Percentiles rank a stretch among this genome's conserved stretches.
Evolutionary conservation across 2,329 filamentous ascomycete genomes (phyloP).

Genomic region (Penicillium sp.): DNA sequence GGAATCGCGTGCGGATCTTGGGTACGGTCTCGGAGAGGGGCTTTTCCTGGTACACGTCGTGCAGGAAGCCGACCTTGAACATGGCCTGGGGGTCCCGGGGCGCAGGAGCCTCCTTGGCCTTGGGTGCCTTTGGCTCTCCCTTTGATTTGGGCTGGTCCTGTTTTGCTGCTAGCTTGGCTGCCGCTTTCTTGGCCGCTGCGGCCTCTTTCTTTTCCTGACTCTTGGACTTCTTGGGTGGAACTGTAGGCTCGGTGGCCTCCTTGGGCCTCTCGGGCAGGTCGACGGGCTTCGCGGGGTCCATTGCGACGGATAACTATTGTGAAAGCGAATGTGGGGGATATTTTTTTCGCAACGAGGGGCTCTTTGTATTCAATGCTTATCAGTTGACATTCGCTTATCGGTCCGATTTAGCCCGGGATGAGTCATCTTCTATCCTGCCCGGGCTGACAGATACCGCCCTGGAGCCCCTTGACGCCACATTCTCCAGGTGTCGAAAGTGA

Average conservation of each 20-base stretch:
- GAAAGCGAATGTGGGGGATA: conserved; percentile 9
- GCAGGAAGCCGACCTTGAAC: conserved; percentile 71
- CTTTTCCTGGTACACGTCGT: conserved; percentile 61
- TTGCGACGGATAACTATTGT: conserved; percentile 10
- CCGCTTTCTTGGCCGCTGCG: conserved; percentile 21
- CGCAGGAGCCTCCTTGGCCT: conserved; percentile 24
- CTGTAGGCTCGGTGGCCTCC: conserved; percentile 10
- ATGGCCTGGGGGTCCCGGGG: conserved; percentile 51
- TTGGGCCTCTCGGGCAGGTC: conserved; percentile 22
- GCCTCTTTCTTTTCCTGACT: conserved; percentile 27
- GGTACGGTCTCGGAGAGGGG: conserved; percentile 36
- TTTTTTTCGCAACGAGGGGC: conserved; percentile 17
- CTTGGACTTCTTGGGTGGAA: conserved; percentile 42
- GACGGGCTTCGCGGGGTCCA: conserved; percentile 21
- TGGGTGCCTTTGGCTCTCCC: conserved; percentile 19
- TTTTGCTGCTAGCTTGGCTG: conserved; percentile 8
- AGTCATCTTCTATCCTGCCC: conserved; percentile 12
- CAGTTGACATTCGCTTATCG: conserved; percentile 23
- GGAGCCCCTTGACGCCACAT: neutral
- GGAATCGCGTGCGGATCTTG: conserved; percentile 59
- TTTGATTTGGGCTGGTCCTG: conserved; percentile 6
- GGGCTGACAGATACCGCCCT: no score
- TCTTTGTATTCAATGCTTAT: conserved; percentile 19
- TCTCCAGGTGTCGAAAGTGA: neutral
- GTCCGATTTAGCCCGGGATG: conserved; percentile 23